Percentiles rank a stretch among this genome's conserved stretches.
These are phyloP conservation scores for Senna siamea DNA, from an alignment of 306 rosid species.

Conservation along the genomic window DNA sequence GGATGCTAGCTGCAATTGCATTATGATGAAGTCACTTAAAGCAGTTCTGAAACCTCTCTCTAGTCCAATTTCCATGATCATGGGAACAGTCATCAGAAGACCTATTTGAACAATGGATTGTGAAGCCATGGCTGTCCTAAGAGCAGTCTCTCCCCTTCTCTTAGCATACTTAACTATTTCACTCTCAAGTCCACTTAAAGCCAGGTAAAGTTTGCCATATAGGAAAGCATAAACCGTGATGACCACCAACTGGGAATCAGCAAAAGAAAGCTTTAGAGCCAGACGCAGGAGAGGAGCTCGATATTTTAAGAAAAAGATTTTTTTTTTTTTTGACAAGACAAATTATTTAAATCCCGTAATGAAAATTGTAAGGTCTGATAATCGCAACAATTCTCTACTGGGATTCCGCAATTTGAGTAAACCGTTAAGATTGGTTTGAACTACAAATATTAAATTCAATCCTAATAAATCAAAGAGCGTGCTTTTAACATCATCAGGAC, in stretches of 20 bases:
- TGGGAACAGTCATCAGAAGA: conserved; percentile 84
- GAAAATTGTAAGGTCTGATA: conserved; percentile 8
- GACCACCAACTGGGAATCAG: conserved; percentile 68
- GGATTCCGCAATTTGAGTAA: background rate
- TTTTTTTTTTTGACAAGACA: background rate
- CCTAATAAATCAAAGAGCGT: background rate
- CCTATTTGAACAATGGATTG: conserved; percentile 90
- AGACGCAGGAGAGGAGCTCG: conserved; percentile 15
- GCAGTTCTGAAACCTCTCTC: conserved; percentile 98
- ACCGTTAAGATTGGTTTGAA: conserved; percentile 26
- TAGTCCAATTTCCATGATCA: conserved; percentile 97
- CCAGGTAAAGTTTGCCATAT: conserved; percentile 85
- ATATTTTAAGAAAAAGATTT: background rate
- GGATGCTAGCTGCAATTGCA: conserved; percentile 95
- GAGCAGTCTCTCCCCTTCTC: conserved; percentile 63
- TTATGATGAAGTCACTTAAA: conserved; percentile 70
- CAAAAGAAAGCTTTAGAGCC: conserved; percentile 37
- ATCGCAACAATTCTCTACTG: conserved; percentile 5
- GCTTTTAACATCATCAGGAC: background rate
- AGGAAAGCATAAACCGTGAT: conserved; percentile 76
- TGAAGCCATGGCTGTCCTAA: conserved; percentile 79
- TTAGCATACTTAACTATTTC: conserved; percentile 68
- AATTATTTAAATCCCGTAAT: background rate
- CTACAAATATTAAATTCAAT: conserved; percentile 1
- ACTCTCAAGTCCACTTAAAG: conserved; percentile 89